phyloP scores from a whole-genome alignment of 768 basidiomycete species.

The Clavaria fumosa region DNA sequence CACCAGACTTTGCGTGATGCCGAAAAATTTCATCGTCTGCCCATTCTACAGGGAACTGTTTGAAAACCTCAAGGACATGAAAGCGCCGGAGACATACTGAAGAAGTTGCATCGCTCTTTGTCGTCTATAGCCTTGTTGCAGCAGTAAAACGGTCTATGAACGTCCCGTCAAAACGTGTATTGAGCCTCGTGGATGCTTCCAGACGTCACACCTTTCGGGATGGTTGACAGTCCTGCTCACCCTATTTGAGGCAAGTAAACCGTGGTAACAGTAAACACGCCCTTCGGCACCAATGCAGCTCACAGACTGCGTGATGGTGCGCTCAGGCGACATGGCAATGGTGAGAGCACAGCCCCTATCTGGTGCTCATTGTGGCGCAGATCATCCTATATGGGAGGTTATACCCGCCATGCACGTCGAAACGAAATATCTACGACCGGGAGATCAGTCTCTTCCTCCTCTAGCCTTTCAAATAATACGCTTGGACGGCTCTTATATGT shows the following conservation, averaged over 20 bases:
- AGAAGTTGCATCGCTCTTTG: background rate
- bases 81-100: too few relatives aligned
- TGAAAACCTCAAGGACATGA: too few relatives aligned
- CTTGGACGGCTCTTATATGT: slow-evolving; percentile 62
- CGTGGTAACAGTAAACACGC: background rate
- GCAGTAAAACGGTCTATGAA: background rate
- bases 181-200: background rate
- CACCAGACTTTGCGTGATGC: background rate
- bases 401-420: slow-evolving; percentile 27
- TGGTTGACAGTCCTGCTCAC: background rate
- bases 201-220: background rate
- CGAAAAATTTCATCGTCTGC: background rate
- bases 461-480: slow-evolving; percentile 52
- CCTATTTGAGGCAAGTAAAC: background rate
- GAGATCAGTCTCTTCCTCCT: slow-evolving; percentile 36
- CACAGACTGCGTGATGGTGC: background rate
- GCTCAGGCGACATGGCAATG: background rate
- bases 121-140: background rate
- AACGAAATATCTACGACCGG: slow-evolving; percentile 33
- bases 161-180: background rate
- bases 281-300: background rate
- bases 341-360: too few relatives aligned
- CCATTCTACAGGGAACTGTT: too few relatives aligned
- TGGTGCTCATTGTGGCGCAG: too few relatives aligned
- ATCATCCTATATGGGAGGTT: too few relatives aligned